Evolutionary conservation across 306 rosid genomes (phyloP).

Genomic region (Casuarina equisetifolia): DNA sequence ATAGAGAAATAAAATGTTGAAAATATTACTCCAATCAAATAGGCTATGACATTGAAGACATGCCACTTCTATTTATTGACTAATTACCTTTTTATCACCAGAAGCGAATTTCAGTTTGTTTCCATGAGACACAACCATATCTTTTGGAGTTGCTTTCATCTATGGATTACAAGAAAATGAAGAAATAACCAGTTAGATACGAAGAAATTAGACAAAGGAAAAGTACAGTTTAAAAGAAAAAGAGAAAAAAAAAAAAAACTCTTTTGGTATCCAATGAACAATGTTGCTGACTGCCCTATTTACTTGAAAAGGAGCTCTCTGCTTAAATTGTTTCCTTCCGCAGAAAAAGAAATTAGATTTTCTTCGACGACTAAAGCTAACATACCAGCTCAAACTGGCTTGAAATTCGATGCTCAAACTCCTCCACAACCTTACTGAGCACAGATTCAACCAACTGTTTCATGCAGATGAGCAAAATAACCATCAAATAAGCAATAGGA

Average conservation of each 20-base stretch:
- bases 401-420: slow-evolving; percentile 74
- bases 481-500: slow-evolving; percentile 6
- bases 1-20: slow-evolving; percentile 12
- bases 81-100: slow-evolving; percentile 55
- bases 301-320: not conserved
- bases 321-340: not conserved
- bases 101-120: slow-evolving; percentile 48
- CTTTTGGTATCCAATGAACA: not conserved
- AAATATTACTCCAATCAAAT: slow-evolving; percentile 7
- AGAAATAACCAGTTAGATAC: slow-evolving; percentile 5
- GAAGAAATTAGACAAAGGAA: not conserved
- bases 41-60: not conserved
- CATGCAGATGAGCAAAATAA: slow-evolving; percentile 38
- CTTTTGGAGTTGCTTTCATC: slow-evolving; percentile 49
- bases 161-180: slow-evolving; percentile 26
- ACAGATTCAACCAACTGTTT: slow-evolving; percentile 85
- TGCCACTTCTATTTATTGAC: not conserved
- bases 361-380: slow-evolving; percentile 16
- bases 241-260: not conserved
- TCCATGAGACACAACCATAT: slow-evolving; percentile 37
- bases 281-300: not conserved
- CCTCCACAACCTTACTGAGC: slow-evolving; percentile 78
- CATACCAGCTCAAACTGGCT: slow-evolving; percentile 66
- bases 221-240: too few species aligned
- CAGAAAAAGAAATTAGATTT: not conserved